These are phyloP conservation scores for Podaxis sp. DNA, from an alignment of 768 basidiomycete genomes.

Conservation along the genomic window DNA sequence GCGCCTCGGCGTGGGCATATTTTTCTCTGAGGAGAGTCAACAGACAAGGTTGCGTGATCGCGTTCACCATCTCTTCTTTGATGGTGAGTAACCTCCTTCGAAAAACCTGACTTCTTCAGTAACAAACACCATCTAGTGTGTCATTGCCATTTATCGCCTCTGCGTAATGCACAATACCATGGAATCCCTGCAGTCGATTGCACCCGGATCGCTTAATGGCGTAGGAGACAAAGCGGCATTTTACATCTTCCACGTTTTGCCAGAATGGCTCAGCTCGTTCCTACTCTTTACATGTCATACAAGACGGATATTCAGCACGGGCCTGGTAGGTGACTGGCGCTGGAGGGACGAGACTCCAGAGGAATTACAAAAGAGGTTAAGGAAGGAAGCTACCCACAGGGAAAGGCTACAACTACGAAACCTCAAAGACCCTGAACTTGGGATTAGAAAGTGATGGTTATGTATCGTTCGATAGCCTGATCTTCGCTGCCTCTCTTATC, in stretches of 20 bases:
- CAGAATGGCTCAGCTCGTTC: constrained; percentile 38
- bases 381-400: constrained; percentile 20
- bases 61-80: constrained; percentile 25
- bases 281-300: constrained; percentile 31
- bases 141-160: constrained; percentile 40
- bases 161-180: constrained; percentile 35
- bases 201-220: constrained; percentile 34
- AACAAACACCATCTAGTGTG: constrained; percentile 21
- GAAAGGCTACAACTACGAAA: constrained; percentile 14
- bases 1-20: constrained; percentile 9
- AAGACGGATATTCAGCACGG: constrained; percentile 34
- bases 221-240: constrained; percentile 36
- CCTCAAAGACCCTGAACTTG: not conserved
- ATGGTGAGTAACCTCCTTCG: constrained; percentile 28
- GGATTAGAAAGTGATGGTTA: not conserved
- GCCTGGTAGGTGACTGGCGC: constrained; percentile 31
- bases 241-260: constrained; percentile 45
- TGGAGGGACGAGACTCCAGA: constrained; percentile 30
- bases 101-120: not conserved
- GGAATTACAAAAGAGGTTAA: constrained; percentile 23
- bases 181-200: constrained; percentile 31
- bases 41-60: constrained; percentile 21
- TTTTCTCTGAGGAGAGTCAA: constrained; percentile 4
- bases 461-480: too few species aligned
- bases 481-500: too few species aligned